Evolutionary conservation across 2,329 filamentous ascomycete genomes (phyloP).

Genomic region (Colletotrichum sp.): DNA sequence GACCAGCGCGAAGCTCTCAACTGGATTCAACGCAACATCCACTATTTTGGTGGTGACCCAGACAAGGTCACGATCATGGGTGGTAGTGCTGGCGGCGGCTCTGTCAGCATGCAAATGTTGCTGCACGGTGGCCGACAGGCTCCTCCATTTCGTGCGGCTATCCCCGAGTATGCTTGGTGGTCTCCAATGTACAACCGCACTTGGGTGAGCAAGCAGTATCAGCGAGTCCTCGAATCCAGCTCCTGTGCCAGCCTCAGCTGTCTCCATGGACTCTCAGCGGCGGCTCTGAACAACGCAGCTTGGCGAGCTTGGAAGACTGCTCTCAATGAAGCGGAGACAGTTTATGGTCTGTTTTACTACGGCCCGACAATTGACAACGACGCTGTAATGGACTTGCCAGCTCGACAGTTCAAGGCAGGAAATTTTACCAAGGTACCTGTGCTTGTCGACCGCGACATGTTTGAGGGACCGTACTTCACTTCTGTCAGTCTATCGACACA

Average conservation of each 20-base stretch:
- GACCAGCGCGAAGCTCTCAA: background rate
- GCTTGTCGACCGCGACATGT: background rate
- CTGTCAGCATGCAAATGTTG: background rate
- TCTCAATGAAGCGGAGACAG: background rate
- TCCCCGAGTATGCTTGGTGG: background rate
- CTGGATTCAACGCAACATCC: background rate
- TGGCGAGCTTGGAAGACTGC: background rate
- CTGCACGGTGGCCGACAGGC: background rate
- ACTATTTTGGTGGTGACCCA: background rate
- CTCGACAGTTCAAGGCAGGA: background rate
- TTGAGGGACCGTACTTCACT: background rate
- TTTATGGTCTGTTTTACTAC: background rate
- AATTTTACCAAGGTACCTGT: background rate
- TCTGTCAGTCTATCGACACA: background rate
- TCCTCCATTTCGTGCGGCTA: background rate
- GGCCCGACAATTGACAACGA: background rate
- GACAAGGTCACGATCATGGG: background rate
- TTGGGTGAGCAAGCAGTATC: background rate
- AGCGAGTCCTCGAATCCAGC: background rate
- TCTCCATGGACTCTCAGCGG: background rate
- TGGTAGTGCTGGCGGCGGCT: background rate
- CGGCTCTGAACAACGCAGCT: background rate
- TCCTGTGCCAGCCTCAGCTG: background rate
- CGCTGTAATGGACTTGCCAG: background rate
- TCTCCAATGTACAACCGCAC: background rate